Evolutionary conservation across 1,139 yeast species (phyloP).

Genomic region (Yamadazyma sp.): DNA sequence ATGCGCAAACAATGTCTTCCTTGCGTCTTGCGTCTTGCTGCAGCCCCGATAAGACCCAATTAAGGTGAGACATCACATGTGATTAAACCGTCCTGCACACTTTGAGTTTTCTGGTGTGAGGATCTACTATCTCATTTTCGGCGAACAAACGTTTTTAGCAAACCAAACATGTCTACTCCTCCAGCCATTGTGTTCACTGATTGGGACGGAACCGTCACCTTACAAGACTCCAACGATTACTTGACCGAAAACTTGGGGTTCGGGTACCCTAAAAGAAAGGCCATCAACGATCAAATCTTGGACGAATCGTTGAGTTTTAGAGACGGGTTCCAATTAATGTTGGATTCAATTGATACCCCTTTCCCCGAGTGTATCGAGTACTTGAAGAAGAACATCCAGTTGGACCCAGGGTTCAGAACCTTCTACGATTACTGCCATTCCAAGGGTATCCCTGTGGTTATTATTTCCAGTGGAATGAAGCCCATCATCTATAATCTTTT

Average conservation of each 20-base stretch:
- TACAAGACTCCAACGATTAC: conserved; percentile 86
- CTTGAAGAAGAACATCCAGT: conserved; percentile 57
- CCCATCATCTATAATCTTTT: conserved; percentile 83
- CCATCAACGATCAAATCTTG: conserved; percentile 70
- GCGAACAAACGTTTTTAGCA: not conserved
- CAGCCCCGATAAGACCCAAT: no score
- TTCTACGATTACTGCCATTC: conserved; percentile 78
- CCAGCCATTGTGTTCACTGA: conserved; percentile 89
- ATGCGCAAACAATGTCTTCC: no score
- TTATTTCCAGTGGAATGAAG: conserved; percentile 88
- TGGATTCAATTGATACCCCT: conserved; percentile 73
- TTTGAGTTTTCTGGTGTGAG: no score
- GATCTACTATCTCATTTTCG: not conserved
- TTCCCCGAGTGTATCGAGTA: conserved; percentile 79
- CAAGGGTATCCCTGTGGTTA: conserved; percentile 72
- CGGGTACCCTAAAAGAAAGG: conserved; percentile 67
- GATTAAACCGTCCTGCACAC: no score
- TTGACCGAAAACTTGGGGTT: conserved; percentile 88
- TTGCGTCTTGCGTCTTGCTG: no score
- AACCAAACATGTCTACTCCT: conserved; percentile 15
- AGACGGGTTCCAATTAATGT: conserved; percentile 83
- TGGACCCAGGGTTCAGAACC: conserved; percentile 87
- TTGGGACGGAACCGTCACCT: conserved; percentile 96
- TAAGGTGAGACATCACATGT: no score
- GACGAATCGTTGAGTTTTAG: conserved; percentile 69